Base-by-base conservation (phyloP, 495 filamentous ascomycete genomes). In the Bathelium albidoporum region DNA sequence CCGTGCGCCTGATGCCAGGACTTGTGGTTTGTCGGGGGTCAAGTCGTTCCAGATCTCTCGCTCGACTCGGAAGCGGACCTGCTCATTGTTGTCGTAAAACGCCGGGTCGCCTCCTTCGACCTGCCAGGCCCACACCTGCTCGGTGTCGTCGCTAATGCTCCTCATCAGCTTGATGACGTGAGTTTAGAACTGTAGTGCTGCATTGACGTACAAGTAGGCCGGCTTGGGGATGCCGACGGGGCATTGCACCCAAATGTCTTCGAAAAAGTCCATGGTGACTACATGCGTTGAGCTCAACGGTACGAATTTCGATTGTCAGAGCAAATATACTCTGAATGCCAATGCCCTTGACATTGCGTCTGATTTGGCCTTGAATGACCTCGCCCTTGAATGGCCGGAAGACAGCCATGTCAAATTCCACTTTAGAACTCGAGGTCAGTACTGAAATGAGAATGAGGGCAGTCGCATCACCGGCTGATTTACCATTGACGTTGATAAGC, bases 301-400 rank as follows among this genome's bases (percentile, higher is more conserved):
- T 53, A 26, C 14, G 32, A 60, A 58, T 2, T 36, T 36, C 14
- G 22, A 9, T 32, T 62, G 14, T 14, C 32, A 22, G n/a, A 24
- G 14, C 55, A 66, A 10, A 71, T 82, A 59, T 77, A 91, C 89
- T 82, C 69, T 85, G 82, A 61, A 98, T 91, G 32, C 92, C 94
- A 14, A 83, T 76, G 18, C 81, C 75, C n/a, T 58, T 32, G 2
- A 82, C 84, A n/a, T 85, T 83, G 58, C 83, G 83, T 43, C 81
- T 83, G 66, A 97, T 97, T 64, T 83, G 86, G 2, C 89, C 94
- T 10, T 87, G 76, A 64, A 97, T 77, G 58, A 95, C 89, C 72
- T 98, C 95, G 24, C 88, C 87, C 72, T 95, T 90, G 77, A 95
- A 97, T 0, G 94, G 94, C 31, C 94, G 83, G 73, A 97, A 97